Evolutionary conservation across 305 asterid species (phyloP), one percentile per base, ranked within the genome.

Genomic region (Fraxinus albicans): DNA sequence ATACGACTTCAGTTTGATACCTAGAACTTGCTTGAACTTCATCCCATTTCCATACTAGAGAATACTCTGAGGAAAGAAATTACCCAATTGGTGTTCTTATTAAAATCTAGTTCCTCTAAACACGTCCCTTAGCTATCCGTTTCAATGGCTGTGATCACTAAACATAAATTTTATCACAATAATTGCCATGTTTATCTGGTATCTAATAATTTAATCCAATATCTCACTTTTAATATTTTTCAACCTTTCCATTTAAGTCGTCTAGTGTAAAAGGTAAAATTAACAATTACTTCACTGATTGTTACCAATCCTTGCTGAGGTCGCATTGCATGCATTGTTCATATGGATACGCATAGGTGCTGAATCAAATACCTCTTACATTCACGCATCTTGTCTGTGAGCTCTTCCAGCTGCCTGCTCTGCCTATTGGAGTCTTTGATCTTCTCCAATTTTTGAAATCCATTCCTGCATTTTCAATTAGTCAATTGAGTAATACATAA

Each of bases 321-420:
- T 53, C 65, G 2, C 25, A 63, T 8, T 63, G 73, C 31, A 63
- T 75, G 77, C 85, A 74, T 60, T 60, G 80, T 50, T 15, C 60
- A 15, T 1, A 50, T 50, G 60, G 25, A 70, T 72, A 53, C 38
- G 36, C 63, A 40, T n/a, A 47, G 79, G 38, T 58, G 69, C 79
- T 36, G 83, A 79, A 80, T 58, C 82, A 81, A 81, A 73, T 92
- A 94, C 98, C 98, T 93, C 91, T 96, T 94, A 90, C 98, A 96
- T 44, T 96, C 98, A 40, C 98, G 98, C 99, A 96, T 93, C 91
- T 96, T 93, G 40, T 83, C 98, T 0, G 98, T 93, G 81, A 93
- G 97, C 91, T 96, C 99, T 90, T 96, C 99, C 91, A 96, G 89
- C 91, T 93, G 98, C 90, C 98, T 88, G 87, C 97, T 94, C 90